Conservation (phyloP, 257 asterid genomes). For the Solanum neorickii region DNA sequence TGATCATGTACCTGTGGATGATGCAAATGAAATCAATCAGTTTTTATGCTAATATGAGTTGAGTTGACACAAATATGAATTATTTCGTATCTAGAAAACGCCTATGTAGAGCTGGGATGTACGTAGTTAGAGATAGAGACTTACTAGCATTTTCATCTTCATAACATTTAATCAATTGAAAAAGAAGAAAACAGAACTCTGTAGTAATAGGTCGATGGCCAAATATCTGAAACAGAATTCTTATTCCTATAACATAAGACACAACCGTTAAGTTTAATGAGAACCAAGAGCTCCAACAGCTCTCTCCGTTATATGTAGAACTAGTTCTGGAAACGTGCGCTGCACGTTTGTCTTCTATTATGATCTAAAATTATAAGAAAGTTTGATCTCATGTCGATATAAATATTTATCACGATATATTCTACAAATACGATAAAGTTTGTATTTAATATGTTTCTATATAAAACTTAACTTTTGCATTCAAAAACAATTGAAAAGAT, state of each 20-base stretch:
- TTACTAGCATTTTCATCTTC: neutral
- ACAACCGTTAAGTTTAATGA: neutral
- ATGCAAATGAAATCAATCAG: neutral
- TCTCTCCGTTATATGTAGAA: neutral
- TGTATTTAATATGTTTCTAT: no score
- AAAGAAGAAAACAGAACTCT: neutral
- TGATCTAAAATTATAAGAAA: no score
- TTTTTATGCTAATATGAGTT: neutral
- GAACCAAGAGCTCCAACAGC: neutral
- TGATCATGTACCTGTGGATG: neutral
- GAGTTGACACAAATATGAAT: neutral
- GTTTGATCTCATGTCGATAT: no score
- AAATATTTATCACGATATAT: no score
- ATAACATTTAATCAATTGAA: neutral
- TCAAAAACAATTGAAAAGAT: no score
- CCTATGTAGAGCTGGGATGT: neutral
- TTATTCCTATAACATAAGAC: neutral
- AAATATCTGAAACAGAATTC: neutral
- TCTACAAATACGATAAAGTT: no score
- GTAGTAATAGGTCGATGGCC: neutral
- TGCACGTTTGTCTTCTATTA: no score
- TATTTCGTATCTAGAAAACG: neutral
- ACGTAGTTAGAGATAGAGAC: neutral
- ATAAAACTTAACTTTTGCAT: no score
- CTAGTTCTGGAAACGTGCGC: no score